Base-by-base conservation (phyloP, 192 early-diverging fungal species). In the Mortierella antarctica region DNA sequence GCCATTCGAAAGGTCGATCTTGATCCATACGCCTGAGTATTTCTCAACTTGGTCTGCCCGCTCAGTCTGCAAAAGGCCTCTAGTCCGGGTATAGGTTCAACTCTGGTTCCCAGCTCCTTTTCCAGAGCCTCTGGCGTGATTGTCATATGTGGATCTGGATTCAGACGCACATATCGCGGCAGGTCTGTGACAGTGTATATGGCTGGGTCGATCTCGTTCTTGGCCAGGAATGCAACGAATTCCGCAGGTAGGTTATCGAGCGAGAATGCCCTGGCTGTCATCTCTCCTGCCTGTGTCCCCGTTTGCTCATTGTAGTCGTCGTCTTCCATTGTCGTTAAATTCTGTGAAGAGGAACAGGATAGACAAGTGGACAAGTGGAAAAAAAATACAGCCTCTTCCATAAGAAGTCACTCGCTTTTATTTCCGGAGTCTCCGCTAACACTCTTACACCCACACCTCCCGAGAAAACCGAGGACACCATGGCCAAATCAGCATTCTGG, bases 131-230 rank as follows among this genome's bases (percentile, higher is more conserved):
- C 52, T 5, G 75, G 74, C 12, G 84, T 77, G 55, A 72, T 80
- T 21, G 85, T 85, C 11, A 69, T 46, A 65, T 83, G 52, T 68
- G 64, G 57, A 20, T 64, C 54, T 31, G 71, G 58, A 55, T 91
- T 91, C 56, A 93, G 81, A 7, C 95, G 90, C 48, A 96, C 87
- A 84, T 93, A 97, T 42, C 95, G 88, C 6, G 94, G 94, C 4
- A 95, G 77, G 42, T 84, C 65, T 15, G 77, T 71, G 45, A 88
- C 80, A 5, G 83, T 83, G 70, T 96, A 96, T 7, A 95, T 86
- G 4, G 44, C 54, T 0, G 87, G 85, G 70, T 90, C 83, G 58
- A 97, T 92, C 60, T 89, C 88, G 74, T 94, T 97, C 15, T 85
- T 85, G 14, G 84, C 31, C 2, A 97, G 73, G 65, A 96, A 97